phyloP scores from a whole-genome alignment of 2,329 filamentous ascomycete genomes.

The Sarocladium brachiariae region DNA sequence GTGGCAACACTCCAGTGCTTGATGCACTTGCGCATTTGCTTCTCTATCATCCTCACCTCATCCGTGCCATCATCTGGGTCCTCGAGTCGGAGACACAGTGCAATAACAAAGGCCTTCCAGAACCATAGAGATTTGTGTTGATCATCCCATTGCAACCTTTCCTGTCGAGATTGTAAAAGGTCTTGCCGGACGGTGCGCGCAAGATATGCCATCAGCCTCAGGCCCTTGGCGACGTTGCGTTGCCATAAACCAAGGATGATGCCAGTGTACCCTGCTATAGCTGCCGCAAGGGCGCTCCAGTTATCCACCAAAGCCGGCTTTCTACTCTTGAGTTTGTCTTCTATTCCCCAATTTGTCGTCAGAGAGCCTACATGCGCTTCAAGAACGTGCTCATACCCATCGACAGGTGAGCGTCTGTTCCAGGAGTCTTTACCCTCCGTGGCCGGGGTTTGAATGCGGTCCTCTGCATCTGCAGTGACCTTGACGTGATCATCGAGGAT shows the following conservation, averaged over 20 bases:
- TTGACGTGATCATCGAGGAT: background rate
- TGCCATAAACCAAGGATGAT: background rate
- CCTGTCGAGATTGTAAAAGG: background rate
- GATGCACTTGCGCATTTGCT: background rate
- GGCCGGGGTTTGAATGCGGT: background rate
- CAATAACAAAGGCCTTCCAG: slow-evolving; percentile 1
- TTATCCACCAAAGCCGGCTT: background rate
- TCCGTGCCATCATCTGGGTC: background rate
- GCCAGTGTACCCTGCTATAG: background rate
- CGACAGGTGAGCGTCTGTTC: background rate
- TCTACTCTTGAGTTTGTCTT: too few species aligned
- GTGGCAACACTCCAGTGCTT: background rate
- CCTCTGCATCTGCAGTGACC: background rate
- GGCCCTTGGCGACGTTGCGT: background rate
- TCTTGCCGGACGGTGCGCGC: background rate
- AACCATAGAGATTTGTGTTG: background rate
- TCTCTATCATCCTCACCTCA: background rate
- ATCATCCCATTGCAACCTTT: background rate
- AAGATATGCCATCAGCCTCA: background rate
- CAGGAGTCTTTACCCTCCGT: background rate
- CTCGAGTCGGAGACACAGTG: background rate
- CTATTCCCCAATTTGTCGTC: background rate
- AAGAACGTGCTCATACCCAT: background rate
- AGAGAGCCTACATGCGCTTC: background rate
- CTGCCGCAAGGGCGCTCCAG: background rate